These are phyloP conservation scores for Comarum palustre DNA, from an alignment of 306 rosid genomes.

Conservation along the genomic window DNA sequence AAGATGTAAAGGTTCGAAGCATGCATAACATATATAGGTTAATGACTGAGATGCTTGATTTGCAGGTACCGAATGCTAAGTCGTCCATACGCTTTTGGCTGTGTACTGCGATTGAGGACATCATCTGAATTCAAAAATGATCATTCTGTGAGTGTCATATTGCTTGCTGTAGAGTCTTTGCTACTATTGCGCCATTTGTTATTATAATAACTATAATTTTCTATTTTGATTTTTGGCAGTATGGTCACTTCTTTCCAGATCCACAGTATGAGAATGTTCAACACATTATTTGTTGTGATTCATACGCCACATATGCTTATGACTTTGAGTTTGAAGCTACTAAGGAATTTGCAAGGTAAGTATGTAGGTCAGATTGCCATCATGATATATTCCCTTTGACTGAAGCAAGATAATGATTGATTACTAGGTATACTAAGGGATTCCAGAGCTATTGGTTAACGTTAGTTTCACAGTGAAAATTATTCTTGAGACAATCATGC, in stretches of 20 bases:
- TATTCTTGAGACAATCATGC: background rate
- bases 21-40: background rate
- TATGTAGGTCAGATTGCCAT: slow-evolving; percentile 3
- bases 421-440: background rate
- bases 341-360: slow-evolving; percentile 84
- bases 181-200: slow-evolving; percentile 9
- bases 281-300: slow-evolving; percentile 93
- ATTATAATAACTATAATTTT: background rate
- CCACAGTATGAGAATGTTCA: slow-evolving; percentile 98
- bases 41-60: slow-evolving; percentile 24
- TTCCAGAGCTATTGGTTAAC: background rate
- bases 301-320: slow-evolving; percentile 91
- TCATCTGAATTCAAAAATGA: slow-evolving; percentile 86
- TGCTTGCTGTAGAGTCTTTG: slow-evolving; percentile 15
- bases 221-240: slow-evolving; percentile 51
- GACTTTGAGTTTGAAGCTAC: slow-evolving; percentile 87
- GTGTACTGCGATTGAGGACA: slow-evolving; percentile 80
- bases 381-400: background rate
- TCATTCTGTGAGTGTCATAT: slow-evolving; percentile 68
- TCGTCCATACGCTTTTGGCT: slow-evolving; percentile 93
- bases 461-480: background rate
- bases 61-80: slow-evolving; percentile 92
- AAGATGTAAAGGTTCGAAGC: background rate
- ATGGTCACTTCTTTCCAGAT: slow-evolving; percentile 98
- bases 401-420: background rate